Conservation (phyloP, 1,284 basidiomycete genomes). For the Phlebopus sp. region DNA sequence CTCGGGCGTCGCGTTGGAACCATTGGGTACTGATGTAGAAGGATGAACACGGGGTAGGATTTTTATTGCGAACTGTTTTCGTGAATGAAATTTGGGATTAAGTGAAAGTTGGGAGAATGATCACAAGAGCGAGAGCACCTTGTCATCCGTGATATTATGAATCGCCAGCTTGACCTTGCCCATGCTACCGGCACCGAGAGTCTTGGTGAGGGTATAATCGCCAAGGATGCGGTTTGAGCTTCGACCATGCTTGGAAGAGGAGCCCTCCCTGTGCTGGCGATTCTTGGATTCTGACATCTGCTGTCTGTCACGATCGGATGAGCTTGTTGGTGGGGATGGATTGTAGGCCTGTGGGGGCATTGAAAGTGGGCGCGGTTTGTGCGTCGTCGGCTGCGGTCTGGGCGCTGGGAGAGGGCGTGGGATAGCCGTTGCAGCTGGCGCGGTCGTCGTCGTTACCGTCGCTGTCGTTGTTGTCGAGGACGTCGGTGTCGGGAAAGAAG, state of each 20-base stretch:
- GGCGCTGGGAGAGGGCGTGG: conserved; percentile 29
- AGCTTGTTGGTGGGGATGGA: conserved; percentile 29
- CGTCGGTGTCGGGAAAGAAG: conserved; percentile 16
- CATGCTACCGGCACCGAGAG: conserved; percentile 97
- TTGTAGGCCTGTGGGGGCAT: conserved; percentile 61
- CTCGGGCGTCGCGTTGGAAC: conserved; percentile 47
- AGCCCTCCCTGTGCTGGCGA: conserved; percentile 31
- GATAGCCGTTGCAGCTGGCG: conserved; percentile 16
- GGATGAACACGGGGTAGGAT: conserved; percentile 86
- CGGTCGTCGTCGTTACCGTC: conserved; percentile 13
- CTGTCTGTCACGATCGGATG: conserved; percentile 34
- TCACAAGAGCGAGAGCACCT: conserved; percentile 57
- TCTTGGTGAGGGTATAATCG: conserved; percentile 96
- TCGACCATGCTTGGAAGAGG: conserved; percentile 32
- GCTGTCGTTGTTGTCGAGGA: conserved; percentile 6
- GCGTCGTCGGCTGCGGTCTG: conserved; percentile 24
- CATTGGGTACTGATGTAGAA: conserved; percentile 45
- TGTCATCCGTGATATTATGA: conserved; percentile 87
- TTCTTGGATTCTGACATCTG: conserved; percentile 32
- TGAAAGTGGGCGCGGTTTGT: conserved; percentile 59
- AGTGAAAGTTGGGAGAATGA: conserved; percentile 1
- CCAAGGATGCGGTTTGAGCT: conserved; percentile 72
- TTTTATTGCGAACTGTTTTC: conserved; percentile 91
- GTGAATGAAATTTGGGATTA: conserved; percentile 9
- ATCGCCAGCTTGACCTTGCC: conserved; percentile 98